A percentile compares a stretch with the other conserved stretches of the same genome.
Conservation (phyloP, 441 rosid genomes). For the Croton laevigatus region DNA sequence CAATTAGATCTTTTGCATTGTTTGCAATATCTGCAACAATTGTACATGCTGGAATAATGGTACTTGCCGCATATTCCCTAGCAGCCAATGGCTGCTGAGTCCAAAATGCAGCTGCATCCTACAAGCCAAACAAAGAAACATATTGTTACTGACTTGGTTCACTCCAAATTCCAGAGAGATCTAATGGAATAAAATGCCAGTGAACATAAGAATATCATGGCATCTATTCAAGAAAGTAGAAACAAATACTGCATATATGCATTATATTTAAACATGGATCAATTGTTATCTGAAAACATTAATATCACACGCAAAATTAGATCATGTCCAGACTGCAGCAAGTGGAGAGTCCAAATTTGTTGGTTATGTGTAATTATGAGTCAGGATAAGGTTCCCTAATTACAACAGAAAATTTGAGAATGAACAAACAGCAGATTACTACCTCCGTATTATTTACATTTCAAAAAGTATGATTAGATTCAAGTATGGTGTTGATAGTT, state of each 20-base stretch:
- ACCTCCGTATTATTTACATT: too few relatives aligned
- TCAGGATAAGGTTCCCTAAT: neutral
- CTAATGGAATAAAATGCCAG: neutral
- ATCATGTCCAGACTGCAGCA: neutral
- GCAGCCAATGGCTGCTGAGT: conserved; percentile 81
- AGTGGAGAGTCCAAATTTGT: conserved; percentile 3
- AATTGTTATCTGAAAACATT: neutral
- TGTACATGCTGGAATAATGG: conserved; percentile 81
- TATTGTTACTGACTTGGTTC: neutral
- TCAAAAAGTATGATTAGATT: too few relatives aligned
- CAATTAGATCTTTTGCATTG: conserved; percentile 73
- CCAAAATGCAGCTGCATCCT: conserved; percentile 94
- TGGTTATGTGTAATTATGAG: neutral
- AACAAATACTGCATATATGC: conserved; percentile 6
- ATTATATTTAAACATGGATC: neutral
- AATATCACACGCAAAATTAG: neutral
- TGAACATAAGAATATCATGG: conserved; percentile 3
- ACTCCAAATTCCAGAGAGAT: neutral
- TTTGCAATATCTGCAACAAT: conserved; percentile 71
- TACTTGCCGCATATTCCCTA: conserved; percentile 72
- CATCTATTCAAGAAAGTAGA: conserved; percentile 1
- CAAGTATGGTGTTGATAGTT: too few relatives aligned
- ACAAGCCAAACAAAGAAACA: conserved; percentile 18
- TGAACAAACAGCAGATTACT: neutral
- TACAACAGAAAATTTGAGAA: conserved; percentile 7